Base-by-base conservation (phyloP, 495 filamentous ascomycete genomes). In the Daldinia caldariorum region DNA sequence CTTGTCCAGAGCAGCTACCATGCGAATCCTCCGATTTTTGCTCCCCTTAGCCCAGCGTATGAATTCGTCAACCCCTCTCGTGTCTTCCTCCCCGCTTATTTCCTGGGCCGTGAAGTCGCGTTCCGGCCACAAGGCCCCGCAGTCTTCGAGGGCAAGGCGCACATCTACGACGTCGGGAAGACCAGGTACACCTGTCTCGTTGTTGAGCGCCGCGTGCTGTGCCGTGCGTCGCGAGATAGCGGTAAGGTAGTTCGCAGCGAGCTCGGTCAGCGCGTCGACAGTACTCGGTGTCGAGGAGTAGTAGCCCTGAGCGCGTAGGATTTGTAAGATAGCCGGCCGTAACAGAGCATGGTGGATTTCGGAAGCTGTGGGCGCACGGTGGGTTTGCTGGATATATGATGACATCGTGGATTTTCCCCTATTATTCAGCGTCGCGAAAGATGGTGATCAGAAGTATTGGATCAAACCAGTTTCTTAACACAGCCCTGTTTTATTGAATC, bases 301-400 rank as follows among this genome's bases (percentile, higher is more conserved):
- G 78, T 93, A 97, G 80, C 94, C 94, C 35, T 91, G 86, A 34
- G 93, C 92, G 72, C 94, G 91, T 35, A 97, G 87, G 74, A 95
- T 94, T 69, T 95, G 91, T 61, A 97, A 87, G 61, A 96, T 85
- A 34, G 88, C 87, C 2, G 93, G 94, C 22, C 92, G 90, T 26
- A 97, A 86, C 70, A 97, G 89, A 37, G 92, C 86, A 77, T 89
- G 88, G 51, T 71, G 63, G 9, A 74, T 60, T 14, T 71, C 63
- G 37, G 57, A 66, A 1, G 71, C 41, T 18, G 58, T 69, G 13
- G 60, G 39, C 6, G 32, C 3, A 37, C 20, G 54, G 18, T 34
- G 14, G 6, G 10, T 6, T 14, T 65, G 62, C 58, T 66, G 59
- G 0, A 38, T 3, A 2, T 60, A 45, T 12, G 58, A 66, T 0